Evolutionary conservation across 2,329 filamentous ascomycete species (phyloP), one percentile per base, ranked within the genome.

Genomic region (Diaporthe sp.): DNA sequence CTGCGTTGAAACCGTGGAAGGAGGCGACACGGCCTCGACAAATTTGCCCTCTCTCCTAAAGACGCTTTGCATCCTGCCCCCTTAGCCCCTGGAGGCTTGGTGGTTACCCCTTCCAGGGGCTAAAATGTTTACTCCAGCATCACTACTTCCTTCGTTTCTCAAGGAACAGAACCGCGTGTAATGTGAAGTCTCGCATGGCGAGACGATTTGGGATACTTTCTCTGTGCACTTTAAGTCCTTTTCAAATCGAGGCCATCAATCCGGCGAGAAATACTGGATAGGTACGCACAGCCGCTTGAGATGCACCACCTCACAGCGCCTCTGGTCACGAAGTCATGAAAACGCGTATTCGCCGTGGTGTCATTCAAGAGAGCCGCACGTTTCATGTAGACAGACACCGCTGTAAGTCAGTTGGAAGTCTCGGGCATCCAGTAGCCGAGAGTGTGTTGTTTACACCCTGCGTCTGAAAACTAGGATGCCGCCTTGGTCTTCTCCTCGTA

Each of bases 1-100:
- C 49, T 55, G 65, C 22, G n/a, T 70, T 53, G 34, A 70, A 12
- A 70, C 49, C 15, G n/a, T 70, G 15, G 37, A 55, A 55, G 10
- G 49, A 70, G 49, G 47, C n/a, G 13, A 8, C 65, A 9, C 31
- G 47, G 65, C 31, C 34, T 70, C 49, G n/a, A 28, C 49, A 22
- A 55, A 55, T 42, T 55, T 55, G 31, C 47, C 65, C 65, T 70
- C 20, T 22, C 51, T 42, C 49, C 47, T 5, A 15, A 25, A 68
- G 12, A 39, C 47, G 49, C 20, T 25, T 42, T 6, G n/a, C 49
- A 28, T 42, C 6, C 28, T 12, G 15, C 25, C 42, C 58, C 25
- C 28, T 53, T 25, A 28, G n/a, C 44, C 65, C 34, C 65, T 55
- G 49, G 10, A 37, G 34, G 31, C 65, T 55, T 68, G 47, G 22